A percentile compares a stretch with the other conserved stretches of the same genome.
phyloP scores from a whole-genome alignment of 164 flowering plant genomes.

The Protea cynaroides region DNA sequence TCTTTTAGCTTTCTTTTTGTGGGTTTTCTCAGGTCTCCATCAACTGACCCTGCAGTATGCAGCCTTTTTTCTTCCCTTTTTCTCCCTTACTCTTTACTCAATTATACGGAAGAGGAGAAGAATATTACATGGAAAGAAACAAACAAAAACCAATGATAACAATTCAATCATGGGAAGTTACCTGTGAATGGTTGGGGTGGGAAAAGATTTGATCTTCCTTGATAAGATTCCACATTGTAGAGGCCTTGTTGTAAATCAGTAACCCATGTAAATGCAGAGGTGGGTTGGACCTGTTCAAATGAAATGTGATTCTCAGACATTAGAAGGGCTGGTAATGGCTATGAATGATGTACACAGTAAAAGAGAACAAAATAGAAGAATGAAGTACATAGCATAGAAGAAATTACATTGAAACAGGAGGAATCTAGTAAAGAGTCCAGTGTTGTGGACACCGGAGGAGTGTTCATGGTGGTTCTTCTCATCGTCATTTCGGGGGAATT shows the following conservation, averaged over 20 bases:
- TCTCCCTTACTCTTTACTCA: neutral
- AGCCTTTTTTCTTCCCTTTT: slow-evolving; percentile 15
- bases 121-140: neutral
- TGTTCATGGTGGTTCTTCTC: slow-evolving; percentile 34
- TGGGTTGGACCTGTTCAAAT: slow-evolving; percentile 47
- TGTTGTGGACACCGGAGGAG: slow-evolving; percentile 55
- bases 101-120: slow-evolving; percentile 1
- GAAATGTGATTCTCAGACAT: neutral
- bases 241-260: slow-evolving; percentile 58
- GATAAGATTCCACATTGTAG: slow-evolving; percentile 45
- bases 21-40: slow-evolving; percentile 11
- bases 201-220: slow-evolving; percentile 44
- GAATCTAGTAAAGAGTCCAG: slow-evolving; percentile 52
- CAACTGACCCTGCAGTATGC: slow-evolving; percentile 1
- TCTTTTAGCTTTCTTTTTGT: slow-evolving; percentile 4
- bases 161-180: slow-evolving; percentile 4
- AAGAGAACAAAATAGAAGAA: neutral
- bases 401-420: slow-evolving; percentile 56
- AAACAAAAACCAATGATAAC: neutral
- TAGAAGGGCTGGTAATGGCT: slow-evolving; percentile 1
- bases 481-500: slow-evolving; percentile 44
- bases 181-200: slow-evolving; percentile 42
- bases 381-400: neutral
- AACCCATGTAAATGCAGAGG: slow-evolving; percentile 49
- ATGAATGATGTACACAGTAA: too few relatives aligned